Base-by-base conservation (phyloP, 2,329 filamentous ascomycete species). In the Colletotrichum orbiculare region DNA sequence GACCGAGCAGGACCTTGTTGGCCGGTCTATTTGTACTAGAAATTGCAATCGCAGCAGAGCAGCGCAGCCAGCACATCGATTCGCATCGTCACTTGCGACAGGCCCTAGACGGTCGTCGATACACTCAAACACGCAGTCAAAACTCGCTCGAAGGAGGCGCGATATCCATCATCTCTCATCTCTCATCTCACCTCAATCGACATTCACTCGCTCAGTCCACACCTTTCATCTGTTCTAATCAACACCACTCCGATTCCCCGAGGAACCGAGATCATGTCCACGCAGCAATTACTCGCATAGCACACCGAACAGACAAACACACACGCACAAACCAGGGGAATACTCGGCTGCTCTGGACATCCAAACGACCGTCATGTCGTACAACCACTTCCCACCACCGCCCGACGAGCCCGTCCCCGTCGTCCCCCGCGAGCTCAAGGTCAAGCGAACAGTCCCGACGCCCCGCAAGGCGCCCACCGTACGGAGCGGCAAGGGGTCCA, bases 401-500 rank as follows among this genome's bases (percentile, higher is more conserved):
- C 62, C 62, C 34, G 62, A 62, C 52, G 62, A 65, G 10, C 58
- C 62, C 35, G 52, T 62, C 41, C 62, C 62, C 45, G 6, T 62
- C 46, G 33, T 65, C 41, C 58, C 62, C 46, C 52, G 42, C 41
- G 62, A 65, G 12, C 34, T 62, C 47, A 38, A 55, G 15, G 62
- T 52, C 15, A 65, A 53, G 47, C 62, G 62, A 35, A 39, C 13
- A 52, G 62, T 65, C 43, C 62, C 62, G 39, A 47, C 46, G 46
- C 58, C 47, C 48, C 58, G 62, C 62, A 65, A 65, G 3, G 62
- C 62, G 33, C 58, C 62, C 47, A 65, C 62, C 52, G 53, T 65
- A 50, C 62, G 62, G 34, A 62, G 57, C 47, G 62, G 58, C 47
- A 65, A 65, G 46, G 62, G 50, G 9, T 65, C 62, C 58, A 65